Evolutionary conservation across 345 rosid species (phyloP), one percentile per base, ranked within the genome.

Genomic region (Raphanus raphanistrum): DNA sequence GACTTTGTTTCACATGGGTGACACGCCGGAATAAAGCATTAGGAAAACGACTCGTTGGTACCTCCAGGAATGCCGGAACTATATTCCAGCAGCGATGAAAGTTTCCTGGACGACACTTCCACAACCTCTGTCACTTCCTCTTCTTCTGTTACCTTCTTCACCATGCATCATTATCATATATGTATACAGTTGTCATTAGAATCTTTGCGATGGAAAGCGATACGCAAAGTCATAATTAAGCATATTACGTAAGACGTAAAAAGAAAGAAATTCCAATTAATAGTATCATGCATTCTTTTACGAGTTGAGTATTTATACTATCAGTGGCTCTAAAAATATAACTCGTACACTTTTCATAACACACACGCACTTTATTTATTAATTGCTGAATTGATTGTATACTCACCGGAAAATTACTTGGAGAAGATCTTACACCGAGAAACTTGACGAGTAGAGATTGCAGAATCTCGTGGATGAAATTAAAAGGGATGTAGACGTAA

Each of bases 11-110:
- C 26, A 52, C 58, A 52, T 52, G 58, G 41, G 26, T n/a, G 62
- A 63, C 52, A 31, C 8, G 62, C 38, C 17, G 16, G 32, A 76
- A 52, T 9, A 63, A 2, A 17, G 16, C 31, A 16, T 10, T 70
- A 63, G 71, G 71, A 12, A 52, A 10, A 17, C 3, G n/a, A 2
- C 45, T 52, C 4, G 75, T 76, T 41, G 26, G 32, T 65, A 57
- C 81, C 38, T 57, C 81, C 81, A 57, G 67, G 65, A 59, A 5
- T 77, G 25, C 76, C 76, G 8, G 81, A 54, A 29, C 81, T 77
- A 31, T 61, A 15, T 16, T 15, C 26, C 10, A 15, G 58, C 8
- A 16, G 21, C 45, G 2, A 66, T 63, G 31, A 27, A 27, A 76
- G 0, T 2, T 33, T 41, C 57, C 81, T 78, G 27, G 77, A 66